A percentile compares a stretch with the other conserved stretches of the same genome.
Evolutionary conservation across 2,329 filamentous ascomycete species (phyloP).

Genomic region (Lachnellula suecica): DNA sequence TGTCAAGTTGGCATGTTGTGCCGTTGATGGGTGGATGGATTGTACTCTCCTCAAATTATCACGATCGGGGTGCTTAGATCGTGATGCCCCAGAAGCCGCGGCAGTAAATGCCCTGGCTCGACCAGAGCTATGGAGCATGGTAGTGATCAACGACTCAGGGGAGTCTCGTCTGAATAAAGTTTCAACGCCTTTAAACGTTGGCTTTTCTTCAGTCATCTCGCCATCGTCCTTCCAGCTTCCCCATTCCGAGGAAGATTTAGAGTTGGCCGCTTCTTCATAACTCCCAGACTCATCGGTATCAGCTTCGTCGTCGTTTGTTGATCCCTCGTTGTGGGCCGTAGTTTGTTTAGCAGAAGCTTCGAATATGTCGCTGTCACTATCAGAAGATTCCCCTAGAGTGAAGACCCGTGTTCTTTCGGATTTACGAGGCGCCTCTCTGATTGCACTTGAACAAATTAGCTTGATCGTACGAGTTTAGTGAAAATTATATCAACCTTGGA

Average conservation of each 20-base stretch:
- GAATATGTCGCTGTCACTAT: neutral
- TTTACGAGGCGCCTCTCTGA: neutral
- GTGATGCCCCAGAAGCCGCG: neutral
- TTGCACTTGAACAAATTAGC: neutral
- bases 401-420: neutral
- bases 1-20: neutral
- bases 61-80: too few relatives aligned
- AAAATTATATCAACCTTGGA: neutral
- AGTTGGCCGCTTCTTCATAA: neutral
- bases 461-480: neutral
- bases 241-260: neutral
- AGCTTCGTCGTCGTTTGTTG: neutral
- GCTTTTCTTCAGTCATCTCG: neutral
- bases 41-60: neutral
- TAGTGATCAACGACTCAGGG: neutral
- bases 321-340: neutral
- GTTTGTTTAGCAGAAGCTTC: neutral
- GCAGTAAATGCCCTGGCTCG: neutral
- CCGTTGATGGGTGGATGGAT: neutral
- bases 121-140: neutral
- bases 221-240: neutral
- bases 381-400: neutral
- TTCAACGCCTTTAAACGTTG: neutral
- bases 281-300: neutral
- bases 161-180: neutral